Percentiles rank a stretch among this genome's conserved stretches.
phyloP scores from a whole-genome alignment of 2,329 filamentous ascomycete genomes.

The Colletotrichum sansevieriae region DNA sequence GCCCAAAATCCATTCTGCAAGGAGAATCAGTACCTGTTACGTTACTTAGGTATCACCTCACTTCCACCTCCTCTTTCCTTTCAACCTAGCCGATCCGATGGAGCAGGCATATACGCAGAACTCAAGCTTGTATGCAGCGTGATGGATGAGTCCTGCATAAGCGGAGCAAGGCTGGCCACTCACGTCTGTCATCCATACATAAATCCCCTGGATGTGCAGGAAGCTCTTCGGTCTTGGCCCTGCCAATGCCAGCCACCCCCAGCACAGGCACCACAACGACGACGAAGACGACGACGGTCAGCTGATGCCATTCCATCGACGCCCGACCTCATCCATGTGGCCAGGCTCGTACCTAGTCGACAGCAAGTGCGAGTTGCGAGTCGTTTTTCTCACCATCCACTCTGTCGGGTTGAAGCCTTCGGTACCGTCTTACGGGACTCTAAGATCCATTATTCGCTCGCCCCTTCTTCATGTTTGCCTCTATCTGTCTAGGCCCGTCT shows the following conservation, averaged over 20 bases:
- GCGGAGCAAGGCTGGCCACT: slow-evolving; percentile 10
- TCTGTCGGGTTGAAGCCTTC: not conserved
- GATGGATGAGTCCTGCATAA: slow-evolving; percentile 14
- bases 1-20: slow-evolving; percentile 2
- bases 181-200: slow-evolving; percentile 7
- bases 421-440: not conserved
- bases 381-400: slow-evolving; percentile 16
- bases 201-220: slow-evolving; percentile 29
- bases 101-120: slow-evolving; percentile 11
- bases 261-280: slow-evolving; percentile 27
- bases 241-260: slow-evolving; percentile 31
- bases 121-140: slow-evolving; percentile 22
- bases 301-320: slow-evolving; percentile 26
- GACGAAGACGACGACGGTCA: slow-evolving; percentile 16
- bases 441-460: not conserved
- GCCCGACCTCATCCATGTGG: slow-evolving; percentile 20
- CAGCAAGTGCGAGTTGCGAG: not conserved
- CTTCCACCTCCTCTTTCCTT: not conserved
- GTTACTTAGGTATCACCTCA: slow-evolving; percentile 18
- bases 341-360: slow-evolving; percentile 9
- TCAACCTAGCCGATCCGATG: slow-evolving; percentile 22
- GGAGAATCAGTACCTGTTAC: slow-evolving; percentile 8
- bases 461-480: slow-evolving; percentile 1
- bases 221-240: slow-evolving; percentile 28
- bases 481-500: not conserved